phyloP scores from a whole-genome alignment of 139 green algal species.

The Volvox reticuliferus region DNA sequence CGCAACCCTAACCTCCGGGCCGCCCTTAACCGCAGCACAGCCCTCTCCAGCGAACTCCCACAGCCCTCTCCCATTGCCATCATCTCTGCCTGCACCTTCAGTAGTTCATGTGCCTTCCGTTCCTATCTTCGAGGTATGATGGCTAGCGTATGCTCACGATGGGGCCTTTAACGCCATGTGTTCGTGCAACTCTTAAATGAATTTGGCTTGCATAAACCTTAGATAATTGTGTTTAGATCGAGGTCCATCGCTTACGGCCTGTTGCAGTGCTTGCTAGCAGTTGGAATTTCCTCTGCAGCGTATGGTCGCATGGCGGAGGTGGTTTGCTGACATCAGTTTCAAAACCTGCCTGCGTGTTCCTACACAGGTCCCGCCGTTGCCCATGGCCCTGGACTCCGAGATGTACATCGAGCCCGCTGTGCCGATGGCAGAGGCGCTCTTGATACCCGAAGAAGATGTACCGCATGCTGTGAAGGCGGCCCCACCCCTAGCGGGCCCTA shows the following conservation, averaged over 20 bases:
- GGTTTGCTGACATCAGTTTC: too few species aligned
- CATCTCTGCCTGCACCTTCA: neutral
- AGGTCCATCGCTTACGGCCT: too few species aligned
- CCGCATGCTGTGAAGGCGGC: slow-evolving; percentile 24
- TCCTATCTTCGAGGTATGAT: slow-evolving; percentile 38
- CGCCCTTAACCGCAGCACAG: neutral
- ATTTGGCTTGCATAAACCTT: too few species aligned
- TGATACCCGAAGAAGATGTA: neutral
- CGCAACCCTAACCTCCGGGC: neutral
- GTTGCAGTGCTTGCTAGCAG: too few species aligned
- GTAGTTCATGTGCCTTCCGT: neutral
- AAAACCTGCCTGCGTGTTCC: neutral
- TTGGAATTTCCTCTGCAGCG: too few species aligned
- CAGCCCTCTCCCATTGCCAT: neutral
- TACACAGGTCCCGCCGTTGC: slow-evolving; percentile 11
- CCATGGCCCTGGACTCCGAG: neutral
- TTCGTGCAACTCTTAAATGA: too few species aligned
- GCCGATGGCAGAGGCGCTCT: slow-evolving; percentile 40
- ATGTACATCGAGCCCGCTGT: slow-evolving; percentile 49
- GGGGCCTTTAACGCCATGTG: too few species aligned
- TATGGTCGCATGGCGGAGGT: too few species aligned
- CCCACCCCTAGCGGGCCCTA: slow-evolving; percentile 62
- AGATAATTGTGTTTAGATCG: too few species aligned
- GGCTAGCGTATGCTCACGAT: too few species aligned
- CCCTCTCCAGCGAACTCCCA: neutral